A percentile compares a stretch with the other conserved stretches of the same genome.
These are phyloP conservation scores for Termitomyces sp. DNA, from an alignment of 768 basidiomycete species.

Conservation along the genomic window DNA sequence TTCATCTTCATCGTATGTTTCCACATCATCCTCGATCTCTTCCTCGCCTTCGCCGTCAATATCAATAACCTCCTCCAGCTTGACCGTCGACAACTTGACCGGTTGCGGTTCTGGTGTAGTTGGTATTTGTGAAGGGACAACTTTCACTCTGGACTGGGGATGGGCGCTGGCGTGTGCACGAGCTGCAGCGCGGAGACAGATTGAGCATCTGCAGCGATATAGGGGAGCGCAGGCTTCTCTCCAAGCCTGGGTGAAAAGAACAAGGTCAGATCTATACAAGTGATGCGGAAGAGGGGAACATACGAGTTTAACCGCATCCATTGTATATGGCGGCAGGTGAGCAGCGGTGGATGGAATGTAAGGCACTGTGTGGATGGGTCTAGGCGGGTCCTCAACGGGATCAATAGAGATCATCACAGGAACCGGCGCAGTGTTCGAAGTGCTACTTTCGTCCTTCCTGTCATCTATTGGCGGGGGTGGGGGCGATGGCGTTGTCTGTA, in stretches of 20 bases:
- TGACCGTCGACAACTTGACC: constrained; percentile 3
- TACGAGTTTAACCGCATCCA: constrained; percentile 53
- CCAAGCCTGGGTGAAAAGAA: constrained; percentile 46
- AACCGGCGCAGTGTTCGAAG: constrained; percentile 15
- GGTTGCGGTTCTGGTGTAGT: background rate
- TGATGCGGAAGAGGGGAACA: constrained; percentile 19
- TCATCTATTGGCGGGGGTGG: constrained; percentile 53
- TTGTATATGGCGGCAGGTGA: constrained; percentile 50
- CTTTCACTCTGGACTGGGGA: background rate
- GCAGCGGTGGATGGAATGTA: constrained; percentile 53
- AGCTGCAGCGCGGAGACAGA: constrained; percentile 63
- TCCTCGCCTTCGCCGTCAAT: constrained; percentile 19
- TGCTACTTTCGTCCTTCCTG: constrained; percentile 30
- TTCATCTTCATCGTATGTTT: constrained; percentile 15
- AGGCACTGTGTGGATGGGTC: constrained; percentile 60
- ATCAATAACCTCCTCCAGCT: constrained; percentile 9
- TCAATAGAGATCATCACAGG: constrained; percentile 36
- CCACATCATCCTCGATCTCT: constrained; percentile 17
- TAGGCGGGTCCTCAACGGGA: constrained; percentile 59
- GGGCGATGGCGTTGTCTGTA: constrained; percentile 76
- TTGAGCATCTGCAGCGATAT: constrained; percentile 67
- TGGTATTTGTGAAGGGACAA: constrained; percentile 2
- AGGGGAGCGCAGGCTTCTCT: constrained; percentile 66
- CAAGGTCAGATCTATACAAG: constrained; percentile 5
- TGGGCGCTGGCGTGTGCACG: constrained; percentile 34